Percentiles rank a stretch among this genome's conserved stretches.
Evolutionary conservation across 768 basidiomycete species (phyloP).

Genomic region (Hysterangium stoloniferum): DNA sequence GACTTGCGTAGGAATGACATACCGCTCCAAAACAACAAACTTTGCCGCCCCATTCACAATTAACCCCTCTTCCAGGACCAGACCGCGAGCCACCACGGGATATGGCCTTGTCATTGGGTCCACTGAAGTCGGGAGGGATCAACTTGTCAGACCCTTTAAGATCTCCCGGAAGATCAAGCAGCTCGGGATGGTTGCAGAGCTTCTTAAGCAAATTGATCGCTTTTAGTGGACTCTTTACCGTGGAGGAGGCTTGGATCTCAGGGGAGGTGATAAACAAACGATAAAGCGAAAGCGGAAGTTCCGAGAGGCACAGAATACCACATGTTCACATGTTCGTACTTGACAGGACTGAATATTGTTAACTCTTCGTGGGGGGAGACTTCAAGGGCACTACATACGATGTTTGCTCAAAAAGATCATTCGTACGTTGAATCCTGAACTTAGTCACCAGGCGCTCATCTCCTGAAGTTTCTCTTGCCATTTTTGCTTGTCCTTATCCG

Average conservation of each 20-base stretch:
- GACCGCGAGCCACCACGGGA: no score
- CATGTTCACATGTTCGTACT: slow-evolving; percentile 98
- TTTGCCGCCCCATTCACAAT: slow-evolving; percentile 87
- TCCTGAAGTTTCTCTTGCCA: slow-evolving; percentile 90
- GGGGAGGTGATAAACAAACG: slow-evolving; percentile 87
- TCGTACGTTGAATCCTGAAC: slow-evolving; percentile 92
- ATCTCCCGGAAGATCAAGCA: slow-evolving; percentile 79
- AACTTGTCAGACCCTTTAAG: slow-evolving; percentile 73
- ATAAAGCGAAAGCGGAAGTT: slow-evolving; percentile 80
- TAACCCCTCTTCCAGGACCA: slow-evolving; percentile 38
- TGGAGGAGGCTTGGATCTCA: slow-evolving; percentile 87
- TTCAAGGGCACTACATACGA: slow-evolving; percentile 41
- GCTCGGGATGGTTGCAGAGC: slow-evolving; percentile 90
- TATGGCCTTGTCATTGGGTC: slow-evolving; percentile 30
- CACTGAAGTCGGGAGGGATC: slow-evolving; percentile 75
- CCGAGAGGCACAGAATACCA: slow-evolving; percentile 86
- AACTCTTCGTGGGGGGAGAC: slow-evolving; percentile 11
- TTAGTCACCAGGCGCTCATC: slow-evolving; percentile 79
- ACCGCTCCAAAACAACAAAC: slow-evolving; percentile 91
- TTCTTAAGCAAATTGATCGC: slow-evolving; percentile 94
- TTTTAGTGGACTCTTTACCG: slow-evolving; percentile 84
- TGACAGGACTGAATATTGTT: slow-evolving; percentile 74
- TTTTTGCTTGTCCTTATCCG: slow-evolving; percentile 65
- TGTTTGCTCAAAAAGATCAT: slow-evolving; percentile 94
- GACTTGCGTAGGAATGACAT: slow-evolving; percentile 9